Evolutionary conservation across 495 filamentous ascomycete species (phyloP).

Genomic region (Hamigera avellanea): DNA sequence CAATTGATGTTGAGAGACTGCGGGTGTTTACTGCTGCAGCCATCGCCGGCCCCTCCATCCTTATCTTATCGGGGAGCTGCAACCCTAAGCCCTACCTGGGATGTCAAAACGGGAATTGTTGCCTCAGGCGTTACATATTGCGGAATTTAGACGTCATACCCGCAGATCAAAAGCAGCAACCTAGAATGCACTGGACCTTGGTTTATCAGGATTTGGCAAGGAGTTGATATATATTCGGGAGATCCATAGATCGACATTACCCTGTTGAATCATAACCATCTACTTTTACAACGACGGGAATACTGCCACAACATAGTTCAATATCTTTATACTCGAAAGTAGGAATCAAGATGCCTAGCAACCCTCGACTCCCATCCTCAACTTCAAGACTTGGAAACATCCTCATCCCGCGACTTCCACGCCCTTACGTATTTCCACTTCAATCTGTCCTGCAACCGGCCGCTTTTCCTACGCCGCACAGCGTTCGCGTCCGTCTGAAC

Average conservation of each 20-base stretch:
- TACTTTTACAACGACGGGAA: too few species aligned
- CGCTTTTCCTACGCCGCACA: conserved; percentile 1
- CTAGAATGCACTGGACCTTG: too few species aligned
- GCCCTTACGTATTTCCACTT: conserved; percentile 7
- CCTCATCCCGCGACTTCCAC: conserved; percentile 4
- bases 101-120: too few species aligned
- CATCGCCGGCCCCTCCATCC: neutral
- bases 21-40: too few species aligned
- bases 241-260: neutral
- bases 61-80: conserved; percentile 15
- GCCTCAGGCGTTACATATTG: too few species aligned
- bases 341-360: conserved; percentile 5
- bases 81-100: conserved; percentile 2
- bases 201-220: too few species aligned
- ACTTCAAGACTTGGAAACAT: conserved; percentile 2
- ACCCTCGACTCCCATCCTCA: conserved; percentile 2
- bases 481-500: conserved; percentile 8
- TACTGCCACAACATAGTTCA: too few species aligned
- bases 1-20: too few species aligned
- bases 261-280: too few species aligned
- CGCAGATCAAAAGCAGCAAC: too few species aligned
- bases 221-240: neutral
- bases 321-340: neutral
- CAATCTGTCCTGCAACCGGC: conserved; percentile 9
- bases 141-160: conserved; percentile 24